These are phyloP conservation scores for Xylariomycetidae sp. DNA, from an alignment of 2,329 filamentous ascomycete species.

Conservation along the genomic window DNA sequence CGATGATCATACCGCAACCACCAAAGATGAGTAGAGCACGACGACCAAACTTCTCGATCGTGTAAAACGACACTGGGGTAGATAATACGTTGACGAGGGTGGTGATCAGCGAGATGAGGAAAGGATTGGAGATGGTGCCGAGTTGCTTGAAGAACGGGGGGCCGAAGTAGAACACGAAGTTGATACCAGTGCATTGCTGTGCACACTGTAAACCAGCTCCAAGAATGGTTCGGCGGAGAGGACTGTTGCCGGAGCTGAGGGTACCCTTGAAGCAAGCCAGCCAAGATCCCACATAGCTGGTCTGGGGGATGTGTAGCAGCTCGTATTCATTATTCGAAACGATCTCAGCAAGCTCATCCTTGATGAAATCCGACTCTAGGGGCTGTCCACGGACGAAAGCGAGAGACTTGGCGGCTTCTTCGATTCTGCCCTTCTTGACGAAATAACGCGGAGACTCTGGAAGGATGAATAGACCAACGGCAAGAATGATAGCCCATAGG, in stretches of 20 bases:
- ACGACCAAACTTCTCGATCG: conserved; percentile 66
- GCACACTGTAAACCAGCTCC: conserved; percentile 30
- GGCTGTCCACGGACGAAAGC: conserved; percentile 61
- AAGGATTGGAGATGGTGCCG: conserved; percentile 61
- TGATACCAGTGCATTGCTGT: conserved; percentile 50
- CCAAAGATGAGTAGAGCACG: conserved; percentile 65
- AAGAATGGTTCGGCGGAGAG: conserved; percentile 47
- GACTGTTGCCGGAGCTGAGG: conserved; percentile 49
- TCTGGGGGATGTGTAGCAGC: conserved; percentile 52
- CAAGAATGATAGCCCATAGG: conserved; percentile 38
- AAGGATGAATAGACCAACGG: conserved; percentile 31
- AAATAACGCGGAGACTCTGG: conserved; percentile 69
- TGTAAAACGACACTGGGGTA: conserved; percentile 69
- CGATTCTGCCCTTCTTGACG: conserved; percentile 62
- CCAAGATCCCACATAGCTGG: conserved; percentile 57
- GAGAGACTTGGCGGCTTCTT: conserved; percentile 54
- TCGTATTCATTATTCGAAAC: conserved; percentile 72
- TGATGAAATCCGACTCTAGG: conserved; percentile 59
- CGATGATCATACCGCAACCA: conserved; percentile 64
- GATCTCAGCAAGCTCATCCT: conserved; percentile 67
- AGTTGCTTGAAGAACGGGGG: conserved; percentile 66
- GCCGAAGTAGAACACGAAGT: conserved; percentile 72
- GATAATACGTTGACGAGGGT: conserved; percentile 72
- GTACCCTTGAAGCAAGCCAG: conserved; percentile 51
- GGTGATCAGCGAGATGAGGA: conserved; percentile 68